A percentile compares a stretch with the other conserved stretches of the same genome.
Conservation (phyloP, 1,284 basidiomycete genomes). For the Boletus mariae region DNA sequence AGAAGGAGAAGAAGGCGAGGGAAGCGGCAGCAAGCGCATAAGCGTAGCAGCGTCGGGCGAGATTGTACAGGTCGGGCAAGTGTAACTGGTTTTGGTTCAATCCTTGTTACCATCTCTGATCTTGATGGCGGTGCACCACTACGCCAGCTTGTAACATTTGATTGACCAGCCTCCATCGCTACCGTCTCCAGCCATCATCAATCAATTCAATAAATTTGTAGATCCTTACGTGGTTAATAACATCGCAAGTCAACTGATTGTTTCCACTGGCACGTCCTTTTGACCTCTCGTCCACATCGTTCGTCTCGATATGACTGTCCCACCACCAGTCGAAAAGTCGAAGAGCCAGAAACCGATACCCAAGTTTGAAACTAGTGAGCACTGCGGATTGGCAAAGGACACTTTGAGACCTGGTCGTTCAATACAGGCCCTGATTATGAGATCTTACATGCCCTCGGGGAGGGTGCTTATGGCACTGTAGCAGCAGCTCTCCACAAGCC, state of each 20-base stretch:
- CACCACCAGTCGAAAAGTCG: conserved; percentile 13
- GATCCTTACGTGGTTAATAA: conserved; percentile 4
- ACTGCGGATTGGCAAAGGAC: neutral
- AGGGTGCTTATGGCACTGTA: conserved; percentile 77
- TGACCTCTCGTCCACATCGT: neutral
- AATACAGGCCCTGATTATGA: conserved; percentile 66
- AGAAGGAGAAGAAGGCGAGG: conserved; percentile 69
- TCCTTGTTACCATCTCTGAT: conserved; percentile 19
- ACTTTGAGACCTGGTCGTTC: conserved; percentile 10
- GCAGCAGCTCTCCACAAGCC: conserved; percentile 66
- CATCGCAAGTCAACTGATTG: neutral
- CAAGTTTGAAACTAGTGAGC: conserved; percentile 62
- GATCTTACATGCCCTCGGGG: conserved; percentile 69
- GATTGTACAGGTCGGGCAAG: neutral
- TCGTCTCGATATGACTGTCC: conserved; percentile 10
- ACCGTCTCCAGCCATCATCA: conserved; percentile 14
- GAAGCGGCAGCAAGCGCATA: conserved; percentile 37
- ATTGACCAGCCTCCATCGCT: conserved; percentile 3
- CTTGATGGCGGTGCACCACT: conserved; percentile 4
- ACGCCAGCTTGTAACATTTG: neutral
- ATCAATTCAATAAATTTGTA: conserved; percentile 3
- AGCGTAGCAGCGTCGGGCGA: conserved; percentile 1
- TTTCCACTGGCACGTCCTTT: neutral
- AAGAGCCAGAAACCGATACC: conserved; percentile 45
- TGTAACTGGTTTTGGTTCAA: neutral